A percentile compares a stretch with the other conserved stretches of the same genome.
phyloP scores from a whole-genome alignment of 805 yeast species.

The Wickerhamomyces chaumierensis region DNA sequence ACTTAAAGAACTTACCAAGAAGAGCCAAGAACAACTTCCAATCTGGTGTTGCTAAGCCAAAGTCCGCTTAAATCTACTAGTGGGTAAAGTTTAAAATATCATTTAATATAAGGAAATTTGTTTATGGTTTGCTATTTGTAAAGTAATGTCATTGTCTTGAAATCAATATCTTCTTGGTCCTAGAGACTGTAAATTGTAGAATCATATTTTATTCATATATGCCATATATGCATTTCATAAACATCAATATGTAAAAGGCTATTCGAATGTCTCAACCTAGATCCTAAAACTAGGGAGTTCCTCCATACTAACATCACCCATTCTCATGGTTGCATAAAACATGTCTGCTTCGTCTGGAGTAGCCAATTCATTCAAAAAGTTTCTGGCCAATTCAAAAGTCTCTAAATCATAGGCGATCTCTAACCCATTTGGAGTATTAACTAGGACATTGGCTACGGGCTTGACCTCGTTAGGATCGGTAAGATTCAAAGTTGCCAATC shows the following conservation, averaged over 20 bases:
- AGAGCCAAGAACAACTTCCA: constrained; percentile 99
- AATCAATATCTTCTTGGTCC: neutral
- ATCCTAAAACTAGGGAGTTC: too few relatives aligned
- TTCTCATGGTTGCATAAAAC: constrained; percentile 48
- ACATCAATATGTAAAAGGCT: too few relatives aligned
- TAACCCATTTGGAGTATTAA: constrained; percentile 42
- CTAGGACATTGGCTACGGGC: constrained; percentile 25
- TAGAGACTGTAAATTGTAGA: neutral
- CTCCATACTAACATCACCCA: neutral
- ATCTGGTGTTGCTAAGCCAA: constrained; percentile 58
- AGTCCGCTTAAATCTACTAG: constrained; percentile 29
- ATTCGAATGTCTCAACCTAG: too few relatives aligned
- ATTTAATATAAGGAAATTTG: neutral
- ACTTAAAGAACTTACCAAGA: constrained; percentile 95
- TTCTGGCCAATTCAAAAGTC: constrained; percentile 59
- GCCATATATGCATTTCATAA: too few relatives aligned
- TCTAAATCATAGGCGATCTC: constrained; percentile 53
- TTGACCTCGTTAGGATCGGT: constrained; percentile 14
- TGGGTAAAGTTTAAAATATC: neutral
- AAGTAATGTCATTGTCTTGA: neutral
- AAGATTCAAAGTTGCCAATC: neutral
- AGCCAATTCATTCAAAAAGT: constrained; percentile 52
- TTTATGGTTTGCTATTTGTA: neutral
- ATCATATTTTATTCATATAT: too few relatives aligned
- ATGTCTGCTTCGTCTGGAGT: constrained; percentile 76